Percentiles rank a stretch among this genome's conserved stretches.
These are phyloP conservation scores for Aspergillus versicolor DNA, from an alignment of 2,329 filamentous ascomycete species.

Conservation along the genomic window DNA sequence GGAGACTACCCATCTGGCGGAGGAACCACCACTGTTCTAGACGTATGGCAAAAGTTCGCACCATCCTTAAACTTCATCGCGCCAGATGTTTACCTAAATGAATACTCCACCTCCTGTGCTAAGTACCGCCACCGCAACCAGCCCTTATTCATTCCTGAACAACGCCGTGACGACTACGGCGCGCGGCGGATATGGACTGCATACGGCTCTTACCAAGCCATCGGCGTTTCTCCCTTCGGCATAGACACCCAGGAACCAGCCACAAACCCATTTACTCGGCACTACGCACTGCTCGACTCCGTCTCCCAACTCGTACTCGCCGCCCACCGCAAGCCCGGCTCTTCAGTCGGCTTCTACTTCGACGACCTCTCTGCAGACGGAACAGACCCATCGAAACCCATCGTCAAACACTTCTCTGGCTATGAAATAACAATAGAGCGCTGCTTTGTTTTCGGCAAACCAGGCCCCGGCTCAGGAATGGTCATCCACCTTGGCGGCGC, in stretches of 20 bases:
- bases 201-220: constrained; percentile 35
- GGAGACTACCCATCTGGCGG: constrained; percentile 52
- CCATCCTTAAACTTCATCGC: constrained; percentile 48
- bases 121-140: constrained; percentile 46
- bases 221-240: constrained; percentile 41
- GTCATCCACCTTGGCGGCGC: constrained; percentile 41
- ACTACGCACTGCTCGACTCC: constrained; percentile 42
- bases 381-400: constrained; percentile 20
- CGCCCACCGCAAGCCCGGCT: constrained; percentile 36
- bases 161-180: constrained; percentile 47
- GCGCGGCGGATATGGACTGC: constrained; percentile 42
- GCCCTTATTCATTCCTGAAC: constrained; percentile 51
- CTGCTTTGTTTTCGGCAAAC: constrained; percentile 48
- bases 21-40: constrained; percentile 42
- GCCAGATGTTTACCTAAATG: constrained; percentile 51
- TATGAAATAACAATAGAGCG: constrained; percentile 41
- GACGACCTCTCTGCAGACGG: constrained; percentile 16
- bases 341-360: constrained; percentile 43
- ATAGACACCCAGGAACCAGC: constrained; percentile 43
- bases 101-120: constrained; percentile 42
- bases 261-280: constrained; percentile 20
- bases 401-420: constrained; percentile 33
- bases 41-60: constrained; percentile 47
- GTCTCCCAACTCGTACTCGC: constrained; percentile 39
- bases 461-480: constrained; percentile 43